Base-by-base conservation (phyloP, 371 early-diverging fungal genomes). In the Catenaria anguillulae region DNA sequence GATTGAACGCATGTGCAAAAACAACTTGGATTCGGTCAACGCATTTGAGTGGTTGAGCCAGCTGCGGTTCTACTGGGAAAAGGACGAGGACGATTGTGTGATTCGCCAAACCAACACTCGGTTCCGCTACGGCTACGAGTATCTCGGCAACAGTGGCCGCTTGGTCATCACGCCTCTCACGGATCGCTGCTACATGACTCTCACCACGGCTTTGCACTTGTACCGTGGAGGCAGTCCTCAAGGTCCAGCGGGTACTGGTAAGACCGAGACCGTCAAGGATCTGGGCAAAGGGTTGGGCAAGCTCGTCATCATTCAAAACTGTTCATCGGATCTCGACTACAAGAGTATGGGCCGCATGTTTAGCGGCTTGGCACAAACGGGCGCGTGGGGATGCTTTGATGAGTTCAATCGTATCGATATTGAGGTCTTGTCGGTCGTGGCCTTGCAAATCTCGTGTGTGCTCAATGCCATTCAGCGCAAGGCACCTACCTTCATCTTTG, bases 371-470 rank as follows among this genome's bases (percentile, higher is more conserved):
- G 72, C 74, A 2, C 77, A 76, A 63, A 77, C 77, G 23, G 77
- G 78, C n/a, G 79, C 79, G 15, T 80, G 79, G 78, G 77, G 79
- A 15, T 82, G 83, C 65, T 79, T 84, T 68, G 84, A 84, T 68
- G 84, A 84, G 66, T 84, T 82, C 70, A 84, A 82, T 60, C 73
- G 84, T 26, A 73, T 83, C 60, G 77, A 76, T 42, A 68, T 70
- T 58, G 77, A 81, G 61, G 77, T 78, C n/a, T 68, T 81, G 34
- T 66, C 68, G 63, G 77, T 80, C 42, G 75, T 79, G 8, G 78
- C 79, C 0, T 63, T 71, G 29, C 78, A 78, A 62, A 76, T 79
- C 42, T 75, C 75, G 34, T 71, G 64, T 42, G 75, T 77, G 46
- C 66, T 77, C 56, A 58, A 69, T 13, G 77, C 78, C 2, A 70